phyloP scores from a whole-genome alignment of 257 asterid species.

The Paulownia fortunei region DNA sequence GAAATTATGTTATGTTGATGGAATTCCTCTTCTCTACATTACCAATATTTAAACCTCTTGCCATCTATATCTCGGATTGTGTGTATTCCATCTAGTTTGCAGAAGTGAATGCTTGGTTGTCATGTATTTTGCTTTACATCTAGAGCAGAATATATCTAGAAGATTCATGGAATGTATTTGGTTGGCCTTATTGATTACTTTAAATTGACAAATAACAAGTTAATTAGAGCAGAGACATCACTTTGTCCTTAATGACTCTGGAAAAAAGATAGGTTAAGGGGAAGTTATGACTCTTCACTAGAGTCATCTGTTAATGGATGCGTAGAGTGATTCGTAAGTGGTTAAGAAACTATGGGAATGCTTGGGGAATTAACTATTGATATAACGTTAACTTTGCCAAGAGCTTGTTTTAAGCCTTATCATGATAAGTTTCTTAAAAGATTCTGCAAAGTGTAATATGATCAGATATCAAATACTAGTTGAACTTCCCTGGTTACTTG shows the following conservation, averaged over 20 bases:
- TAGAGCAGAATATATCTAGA: background rate
- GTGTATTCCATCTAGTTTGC: background rate
- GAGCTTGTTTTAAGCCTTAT: constrained; percentile 8
- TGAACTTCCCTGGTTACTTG: constrained; percentile 10
- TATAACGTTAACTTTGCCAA: background rate
- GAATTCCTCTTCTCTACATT: constrained; percentile 23
- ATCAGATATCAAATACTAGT: background rate
- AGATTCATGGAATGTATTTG: constrained; percentile 18
- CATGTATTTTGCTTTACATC: constrained; percentile 17
- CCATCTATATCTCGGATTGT: constrained; percentile 6
- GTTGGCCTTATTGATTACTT: constrained; percentile 1
- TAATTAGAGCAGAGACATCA: background rate
- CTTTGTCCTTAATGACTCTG: background rate
- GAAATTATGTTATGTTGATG: constrained; percentile 25
- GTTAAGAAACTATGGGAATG: background rate
- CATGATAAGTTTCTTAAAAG: background rate
- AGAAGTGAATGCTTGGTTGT: constrained; percentile 22
- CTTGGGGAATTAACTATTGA: background rate
- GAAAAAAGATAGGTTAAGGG: background rate
- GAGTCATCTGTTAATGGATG: background rate
- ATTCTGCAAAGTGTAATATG: background rate
- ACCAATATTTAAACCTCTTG: constrained; percentile 13
- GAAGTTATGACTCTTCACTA: constrained; percentile 9
- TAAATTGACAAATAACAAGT: background rate
- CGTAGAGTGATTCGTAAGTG: background rate